Evolutionary conservation across 257 asterid species (phyloP), one percentile per base, ranked within the genome.

Genomic region (Phtheirospermum japonicum): DNA sequence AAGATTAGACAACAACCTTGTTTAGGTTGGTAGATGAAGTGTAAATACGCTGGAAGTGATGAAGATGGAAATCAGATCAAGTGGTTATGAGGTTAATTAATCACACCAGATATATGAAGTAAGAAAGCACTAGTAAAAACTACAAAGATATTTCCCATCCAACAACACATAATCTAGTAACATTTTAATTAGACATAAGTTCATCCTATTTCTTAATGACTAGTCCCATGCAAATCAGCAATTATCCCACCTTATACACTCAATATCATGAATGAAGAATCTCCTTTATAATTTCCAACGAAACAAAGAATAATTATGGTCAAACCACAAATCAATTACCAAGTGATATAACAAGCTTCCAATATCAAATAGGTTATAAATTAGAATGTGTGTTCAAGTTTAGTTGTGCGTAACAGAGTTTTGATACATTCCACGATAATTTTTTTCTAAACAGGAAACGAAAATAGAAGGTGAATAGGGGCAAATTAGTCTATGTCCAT

Each of bases 31-130:
- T n/a, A n/a, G 37, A 33, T 39, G 12, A 33, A 49, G 19, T 49
- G 48, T 32, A 39, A 18, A 53, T 51, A 23, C n/a, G 63, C 63
- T 23, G 45, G 48, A 66, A 30, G 12, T 40, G 0, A 68, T 26
- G n/a, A 9, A 20, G 43, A 13, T 16, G 13, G 42, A 45, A 57
- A 43, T 18, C 48, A 23, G 28, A 67, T 18, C 32, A 59, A 11
- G 6, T 18, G 64, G 46, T 6, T 19, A 36, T 36, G 36, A 10
- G 34, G 61, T 10, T 64, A 43, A 46, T 11, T 30, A 28, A 65
- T 10, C 54, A 65, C 43, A 57, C 14, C 51, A 32, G 1, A 20
- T 37, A n/a, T n/a, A n/a, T n/a, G n/a, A n/a, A n/a, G 12, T 11
- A 7, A 14, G 19, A 20, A 64, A 50, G 17, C 10, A 19, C 17